Evolutionary conservation across 148 eudicot species (phyloP).

Genomic region (Mesembryanthemum crystallinum): DNA sequence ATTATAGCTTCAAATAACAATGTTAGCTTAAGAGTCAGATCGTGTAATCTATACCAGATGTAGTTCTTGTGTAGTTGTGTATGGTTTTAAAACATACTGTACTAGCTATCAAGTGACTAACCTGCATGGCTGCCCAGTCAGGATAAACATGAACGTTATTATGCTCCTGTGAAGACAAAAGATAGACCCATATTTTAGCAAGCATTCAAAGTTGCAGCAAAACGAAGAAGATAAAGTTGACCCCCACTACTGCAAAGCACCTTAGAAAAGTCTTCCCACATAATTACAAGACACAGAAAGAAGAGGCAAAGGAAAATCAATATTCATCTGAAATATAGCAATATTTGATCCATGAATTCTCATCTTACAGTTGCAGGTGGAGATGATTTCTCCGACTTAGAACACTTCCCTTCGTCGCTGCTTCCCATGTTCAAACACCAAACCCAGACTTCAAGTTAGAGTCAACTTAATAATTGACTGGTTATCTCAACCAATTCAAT

Average conservation of each 20-base stretch:
- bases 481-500: conserved; percentile 19
- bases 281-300: background rate
- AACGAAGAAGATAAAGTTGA: background rate
- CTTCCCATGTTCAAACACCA: conserved; percentile 48
- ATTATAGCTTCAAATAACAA: background rate
- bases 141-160: conserved; percentile 68
- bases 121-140: conserved; percentile 99
- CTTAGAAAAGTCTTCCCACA: background rate
- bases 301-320: background rate
- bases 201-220: background rate
- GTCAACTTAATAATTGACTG: conserved; percentile 11
- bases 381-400: conserved; percentile 60
- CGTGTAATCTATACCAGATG: background rate
- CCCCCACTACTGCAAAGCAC: background rate
- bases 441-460: conserved; percentile 9
- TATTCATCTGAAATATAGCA: background rate
- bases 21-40: background rate
- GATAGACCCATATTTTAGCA: conserved; percentile 13
- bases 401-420: conserved; percentile 48
- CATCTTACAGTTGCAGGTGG: conserved; percentile 56
- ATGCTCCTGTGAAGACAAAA: conserved; percentile 64
- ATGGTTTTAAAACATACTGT: background rate
- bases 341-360: background rate
- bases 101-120: conserved; percentile 18
- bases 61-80: background rate